Conservation (phyloP, 2,329 filamentous ascomycete species). For the Epichloe sibirici region DNA sequence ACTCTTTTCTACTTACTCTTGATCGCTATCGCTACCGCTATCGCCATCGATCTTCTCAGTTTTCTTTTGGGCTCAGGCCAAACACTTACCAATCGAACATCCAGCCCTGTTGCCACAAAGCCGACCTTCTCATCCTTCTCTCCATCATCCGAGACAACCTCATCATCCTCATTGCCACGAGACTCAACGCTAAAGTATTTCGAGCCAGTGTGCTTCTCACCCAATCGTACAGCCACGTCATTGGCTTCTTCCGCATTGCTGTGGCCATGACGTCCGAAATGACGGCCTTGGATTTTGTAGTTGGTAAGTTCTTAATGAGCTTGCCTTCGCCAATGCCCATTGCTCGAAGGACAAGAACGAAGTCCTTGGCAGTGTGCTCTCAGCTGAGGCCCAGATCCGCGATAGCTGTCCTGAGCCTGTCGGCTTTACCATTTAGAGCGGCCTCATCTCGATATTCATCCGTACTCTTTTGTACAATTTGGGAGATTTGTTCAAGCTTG, state of each 20-base stretch:
- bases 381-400: conserved; percentile 16
- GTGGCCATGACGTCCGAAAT: conserved; percentile 24
- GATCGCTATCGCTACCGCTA: conserved; percentile 2
- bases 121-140: conserved; percentile 14
- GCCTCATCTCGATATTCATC: conserved; percentile 1
- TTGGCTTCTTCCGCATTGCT: conserved; percentile 32
- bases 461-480: conserved; percentile 7
- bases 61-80: conserved; percentile 12
- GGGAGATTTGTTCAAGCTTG: conserved; percentile 3
- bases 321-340: conserved; percentile 14
- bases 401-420: conserved; percentile 12
- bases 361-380: conserved; percentile 15
- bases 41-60: conserved; percentile 7
- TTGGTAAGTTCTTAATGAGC: conserved; percentile 3
- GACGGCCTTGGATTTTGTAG: conserved; percentile 10
- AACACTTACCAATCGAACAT: conserved; percentile 5
- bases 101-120: conserved; percentile 18
- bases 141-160: conserved; percentile 12
- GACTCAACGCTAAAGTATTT: conserved; percentile 25
- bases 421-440: conserved; percentile 6
- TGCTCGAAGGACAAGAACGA: conserved; percentile 14
- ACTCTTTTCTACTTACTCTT: neutral
- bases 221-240: conserved; percentile 43
- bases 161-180: conserved; percentile 15
- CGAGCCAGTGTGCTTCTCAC: conserved; percentile 32